Base-by-base conservation (phyloP, 306 rosid species). In the Quercus glauca region DNA sequence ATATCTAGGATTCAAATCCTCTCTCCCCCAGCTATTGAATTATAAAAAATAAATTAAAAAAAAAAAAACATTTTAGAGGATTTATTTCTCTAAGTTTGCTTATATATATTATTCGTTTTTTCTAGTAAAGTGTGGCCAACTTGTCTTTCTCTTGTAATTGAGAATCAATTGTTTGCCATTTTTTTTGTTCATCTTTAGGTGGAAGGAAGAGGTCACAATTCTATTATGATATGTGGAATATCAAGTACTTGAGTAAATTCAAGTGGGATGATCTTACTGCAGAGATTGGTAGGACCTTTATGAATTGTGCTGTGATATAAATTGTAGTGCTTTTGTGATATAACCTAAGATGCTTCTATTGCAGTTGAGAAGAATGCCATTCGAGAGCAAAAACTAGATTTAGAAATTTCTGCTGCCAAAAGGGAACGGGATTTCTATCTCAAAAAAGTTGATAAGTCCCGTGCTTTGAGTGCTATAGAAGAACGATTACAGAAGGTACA, bases 261-360 rank as follows among this genome's bases (percentile, higher is more conserved):
- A 95, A 95, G 90, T 95, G 98, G 99, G 97, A 93, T 81, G 90
- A 95, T 87, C 90, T 95, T 74, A 89, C 91, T 29, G 92, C 87
- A 86, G 99, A 92, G 88, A 86, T 86, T 33, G 97, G 99, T 92
- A 87, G 28, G 17, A 59, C 25, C 78, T 76, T 55, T 71, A 71
- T 81, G 68, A 80, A 71, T 81, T 73, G 5, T 75, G 3, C 74
- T 23, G 8, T 74, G 72, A 52, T 58, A 35, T 74, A 33, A 71
- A 3, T 72, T 21, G 45, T 55, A 74, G 78, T 43, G 56, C 78
- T 53, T 83, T 52, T 29, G 75, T 61, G 28, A 69, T 84, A 64
- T 72, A 52, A 52, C 25, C 73, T 84, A 68, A 60, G 49, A 15
- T 72, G 41, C 73, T 71, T 82, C 31, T 26, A 17, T 84, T 76